Percentiles rank a stretch among this genome's conserved stretches.
These are phyloP conservation scores for Ustilago loliicola DNA, from an alignment of 1,284 basidiomycete species.

Conservation along the genomic window DNA sequence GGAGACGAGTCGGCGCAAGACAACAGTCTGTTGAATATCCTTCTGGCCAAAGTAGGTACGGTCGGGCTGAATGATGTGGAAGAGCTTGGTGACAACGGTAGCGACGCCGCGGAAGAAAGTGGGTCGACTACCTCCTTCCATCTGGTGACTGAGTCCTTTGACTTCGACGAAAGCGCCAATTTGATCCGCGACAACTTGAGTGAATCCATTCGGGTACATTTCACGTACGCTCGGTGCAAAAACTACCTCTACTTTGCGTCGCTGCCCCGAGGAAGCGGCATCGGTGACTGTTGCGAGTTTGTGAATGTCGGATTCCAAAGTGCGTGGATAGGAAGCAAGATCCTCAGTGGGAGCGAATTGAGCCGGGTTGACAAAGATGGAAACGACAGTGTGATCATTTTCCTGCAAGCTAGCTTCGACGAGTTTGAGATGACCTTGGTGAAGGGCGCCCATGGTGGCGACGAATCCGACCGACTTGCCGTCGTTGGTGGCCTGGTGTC, in stretches of 20 bases:
- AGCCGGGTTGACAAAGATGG: conserved; percentile 97
- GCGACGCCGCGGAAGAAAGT: conserved; percentile 96
- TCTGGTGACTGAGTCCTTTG: conserved; percentile 83
- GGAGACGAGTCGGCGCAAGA: conserved; percentile 84
- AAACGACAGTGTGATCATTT: conserved; percentile 89
- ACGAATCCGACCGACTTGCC: conserved; percentile 82
- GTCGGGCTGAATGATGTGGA: conserved; percentile 92
- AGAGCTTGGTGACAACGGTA: conserved; percentile 93
- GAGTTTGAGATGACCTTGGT: conserved; percentile 90
- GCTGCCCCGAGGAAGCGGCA: not conserved
- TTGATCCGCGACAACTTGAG: conserved; percentile 81
- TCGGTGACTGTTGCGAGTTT: conserved; percentile 49
- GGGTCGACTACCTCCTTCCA: conserved; percentile 87
- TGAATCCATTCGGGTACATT: conserved; percentile 86
- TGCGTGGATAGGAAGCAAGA: conserved; percentile 89
- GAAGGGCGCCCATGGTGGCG: conserved; percentile 96
- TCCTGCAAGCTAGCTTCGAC: conserved; percentile 78
- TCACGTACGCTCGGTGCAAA: conserved; percentile 63
- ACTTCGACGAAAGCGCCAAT: conserved; percentile 92
- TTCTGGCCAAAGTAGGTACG: conserved; percentile 97
- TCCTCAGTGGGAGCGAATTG: conserved; percentile 98
- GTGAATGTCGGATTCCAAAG: conserved; percentile 70
- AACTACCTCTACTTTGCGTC: conserved; percentile 39
- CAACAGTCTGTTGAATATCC: conserved; percentile 94
- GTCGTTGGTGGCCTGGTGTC: conserved; percentile 74